Conservation (phyloP, 225 moss, liverwort and hornwort genomes). For the Pseudoscleropodium purum region DNA sequence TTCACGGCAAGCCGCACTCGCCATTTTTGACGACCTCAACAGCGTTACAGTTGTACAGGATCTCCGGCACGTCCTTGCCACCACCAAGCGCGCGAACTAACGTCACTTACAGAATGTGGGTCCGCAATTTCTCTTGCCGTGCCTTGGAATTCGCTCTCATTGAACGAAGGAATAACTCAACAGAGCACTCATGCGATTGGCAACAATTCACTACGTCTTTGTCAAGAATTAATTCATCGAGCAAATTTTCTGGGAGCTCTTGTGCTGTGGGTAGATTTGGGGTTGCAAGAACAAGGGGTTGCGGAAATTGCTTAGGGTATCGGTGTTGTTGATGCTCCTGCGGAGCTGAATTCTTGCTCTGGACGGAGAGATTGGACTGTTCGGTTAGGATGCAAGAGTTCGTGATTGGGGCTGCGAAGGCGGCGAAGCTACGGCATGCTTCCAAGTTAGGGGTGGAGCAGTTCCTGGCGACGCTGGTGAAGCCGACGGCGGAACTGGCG, state of each 20-base stretch:
- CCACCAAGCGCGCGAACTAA: neutral
- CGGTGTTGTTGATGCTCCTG: neutral
- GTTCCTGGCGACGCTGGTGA: constrained; percentile 70
- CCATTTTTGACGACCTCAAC: neutral
- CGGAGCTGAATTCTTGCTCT: neutral
- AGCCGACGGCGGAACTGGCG: constrained; percentile 62
- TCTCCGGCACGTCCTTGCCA: neutral
- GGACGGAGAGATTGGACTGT: neutral
- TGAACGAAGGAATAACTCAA: neutral
- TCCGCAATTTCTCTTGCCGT: neutral
- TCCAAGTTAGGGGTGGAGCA: constrained; percentile 61
- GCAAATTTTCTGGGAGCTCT: neutral
- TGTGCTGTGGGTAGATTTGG: neutral
- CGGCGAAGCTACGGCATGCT: constrained; percentile 44
- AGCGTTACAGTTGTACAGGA: too few relatives aligned
- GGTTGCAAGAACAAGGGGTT: too few relatives aligned
- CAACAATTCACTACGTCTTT: neutral
- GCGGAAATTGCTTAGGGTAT: neutral
- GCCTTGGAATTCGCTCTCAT: neutral
- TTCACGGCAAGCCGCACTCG: neutral
- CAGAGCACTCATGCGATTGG: neutral
- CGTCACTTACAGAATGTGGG: neutral
- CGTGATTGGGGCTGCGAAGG: constrained; percentile 69
- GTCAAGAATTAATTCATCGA: neutral
- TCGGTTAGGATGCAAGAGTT: constrained; percentile 56